Base-by-base conservation (phyloP, 2,329 filamentous ascomycete species). In the Exutisphaerella laricina region DNA sequence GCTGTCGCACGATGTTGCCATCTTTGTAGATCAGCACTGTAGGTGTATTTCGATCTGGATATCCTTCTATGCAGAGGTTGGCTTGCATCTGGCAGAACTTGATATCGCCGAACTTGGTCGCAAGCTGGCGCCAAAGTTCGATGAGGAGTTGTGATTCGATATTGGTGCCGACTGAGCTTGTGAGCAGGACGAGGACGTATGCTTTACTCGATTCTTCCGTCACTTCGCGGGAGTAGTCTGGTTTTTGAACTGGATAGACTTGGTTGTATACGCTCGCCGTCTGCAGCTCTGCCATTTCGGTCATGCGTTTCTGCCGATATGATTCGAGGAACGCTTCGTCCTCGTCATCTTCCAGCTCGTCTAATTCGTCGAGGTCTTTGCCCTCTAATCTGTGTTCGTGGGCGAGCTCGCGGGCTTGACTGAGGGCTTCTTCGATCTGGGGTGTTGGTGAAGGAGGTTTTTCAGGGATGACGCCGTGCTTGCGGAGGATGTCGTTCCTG, bases 401-500 rank as follows among this genome's bases (percentile, higher is more conserved):
- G 20, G 89, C 89, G 49, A 94, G 74, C 56, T 82, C 74, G 45
- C 85, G 79, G 9, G 86, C 92, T 70, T 95, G 86, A 14, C 84
- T 67, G 34, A 98, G 79, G 3, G 92, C 92, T 72, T 97, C 90
- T 69, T 98, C 85, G 58, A 98, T 96, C 70, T 95, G 83, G 5
- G 89, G 88, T 2, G 92, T 96, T 2, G 92, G 92, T 33, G 90
- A 95, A 3, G 89, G 88, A 0, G 90, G 88, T 64, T 95, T 97
- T 65, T 97, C 89, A n/a, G 92, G 92, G 49, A 98, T 97, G 54
- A 98, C 76, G 54, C 88, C 88, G 72, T 98, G 88, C 66, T 94
- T 94, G 57, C 92, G 86, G 45, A 98, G 81, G 60, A 98, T 98
- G 57, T 98, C 92, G 65, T 98, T 98, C 89, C 89, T 96, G 46